phyloP scores from a whole-genome alignment of 2,329 filamentous ascomycete species.

The Aspergillus quadricinctus region DNA sequence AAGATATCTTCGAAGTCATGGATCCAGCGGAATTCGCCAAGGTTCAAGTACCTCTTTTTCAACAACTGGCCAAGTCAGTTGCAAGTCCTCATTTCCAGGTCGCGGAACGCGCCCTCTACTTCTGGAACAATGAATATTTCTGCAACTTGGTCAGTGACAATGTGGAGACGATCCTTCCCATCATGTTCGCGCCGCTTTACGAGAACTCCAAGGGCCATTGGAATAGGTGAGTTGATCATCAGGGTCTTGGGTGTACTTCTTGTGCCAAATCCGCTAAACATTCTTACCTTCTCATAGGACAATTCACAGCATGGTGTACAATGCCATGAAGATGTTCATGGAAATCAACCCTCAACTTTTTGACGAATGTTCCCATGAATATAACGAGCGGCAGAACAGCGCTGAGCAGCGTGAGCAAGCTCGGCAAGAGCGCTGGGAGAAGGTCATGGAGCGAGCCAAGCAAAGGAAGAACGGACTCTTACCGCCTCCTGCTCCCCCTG shows the following conservation, averaged over 20 bases:
- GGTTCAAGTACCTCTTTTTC: conserved; percentile 95
- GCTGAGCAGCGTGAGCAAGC: conserved; percentile 77
- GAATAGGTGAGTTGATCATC: conserved; percentile 68
- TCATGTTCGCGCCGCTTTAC: conserved; percentile 98
- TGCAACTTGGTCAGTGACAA: conserved; percentile 99
- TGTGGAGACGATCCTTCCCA: conserved; percentile 94
- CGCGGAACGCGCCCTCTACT: conserved; percentile 93
- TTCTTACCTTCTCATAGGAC: conserved; percentile 57
- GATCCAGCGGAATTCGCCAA: conserved; percentile 97
- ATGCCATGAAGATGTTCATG: conserved; percentile 99
- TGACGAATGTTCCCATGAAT: conserved; percentile 97
- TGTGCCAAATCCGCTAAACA: conserved; percentile 27
- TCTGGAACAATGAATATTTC: conserved; percentile 99
- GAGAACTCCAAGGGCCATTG: conserved; percentile 99
- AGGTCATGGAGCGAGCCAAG: conserved; percentile 74
- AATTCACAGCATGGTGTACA: conserved; percentile 99
- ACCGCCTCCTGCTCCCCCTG: conserved; percentile 35
- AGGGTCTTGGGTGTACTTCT: not conserved
- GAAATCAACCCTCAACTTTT: conserved; percentile 98
- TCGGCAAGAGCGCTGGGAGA: conserved; percentile 85
- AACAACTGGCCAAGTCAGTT: conserved; percentile 95
- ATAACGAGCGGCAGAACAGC: conserved; percentile 92
- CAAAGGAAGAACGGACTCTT: conserved; percentile 53
- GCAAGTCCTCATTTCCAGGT: conserved; percentile 98
- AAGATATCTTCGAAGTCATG: conserved; percentile 99